Conservation (phyloP, 2,329 filamentous ascomycete species). For the Beauveria sp. region DNA sequence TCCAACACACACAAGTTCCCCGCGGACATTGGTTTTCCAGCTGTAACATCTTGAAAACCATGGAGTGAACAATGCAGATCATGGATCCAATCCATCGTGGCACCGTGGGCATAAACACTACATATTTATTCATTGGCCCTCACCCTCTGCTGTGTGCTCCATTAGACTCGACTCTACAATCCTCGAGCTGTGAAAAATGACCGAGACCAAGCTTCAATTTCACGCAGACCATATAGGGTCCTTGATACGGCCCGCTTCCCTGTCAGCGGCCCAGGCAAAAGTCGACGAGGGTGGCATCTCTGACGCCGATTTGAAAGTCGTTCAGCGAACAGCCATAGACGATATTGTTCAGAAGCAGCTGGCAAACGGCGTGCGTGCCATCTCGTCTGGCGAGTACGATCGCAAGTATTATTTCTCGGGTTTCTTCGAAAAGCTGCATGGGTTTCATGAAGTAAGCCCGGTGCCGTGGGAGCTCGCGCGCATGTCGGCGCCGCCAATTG, state of each 20-base stretch:
- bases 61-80: too few relatives aligned
- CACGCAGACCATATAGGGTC: slow-evolving; percentile 68
- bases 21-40: too few relatives aligned
- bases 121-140: background rate
- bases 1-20: too few relatives aligned
- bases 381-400: slow-evolving; percentile 64
- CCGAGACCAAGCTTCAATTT: slow-evolving; percentile 41
- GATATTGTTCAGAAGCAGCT: slow-evolving; percentile 59
- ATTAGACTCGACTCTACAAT: background rate
- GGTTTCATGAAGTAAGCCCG: slow-evolving; percentile 31
- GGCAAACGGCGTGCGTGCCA: slow-evolving; percentile 51
- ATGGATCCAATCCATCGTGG: too few relatives aligned
- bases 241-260: slow-evolving; percentile 55
- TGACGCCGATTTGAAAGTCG: slow-evolving; percentile 37
- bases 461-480: slow-evolving; percentile 31
- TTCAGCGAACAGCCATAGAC: slow-evolving; percentile 56
- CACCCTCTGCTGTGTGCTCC: background rate
- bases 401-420: slow-evolving; percentile 42
- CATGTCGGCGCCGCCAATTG: slow-evolving; percentile 30
- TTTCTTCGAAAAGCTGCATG: slow-evolving; percentile 39
- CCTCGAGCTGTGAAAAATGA: background rate
- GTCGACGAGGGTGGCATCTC: slow-evolving; percentile 41
- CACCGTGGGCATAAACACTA: too few relatives aligned
- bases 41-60: too few relatives aligned
- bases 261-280: slow-evolving; percentile 44